Evolutionary conservation across 148 eudicot species (phyloP), one percentile per base, ranked within the genome.

Genomic region (Salicornia ramosissima): DNA sequence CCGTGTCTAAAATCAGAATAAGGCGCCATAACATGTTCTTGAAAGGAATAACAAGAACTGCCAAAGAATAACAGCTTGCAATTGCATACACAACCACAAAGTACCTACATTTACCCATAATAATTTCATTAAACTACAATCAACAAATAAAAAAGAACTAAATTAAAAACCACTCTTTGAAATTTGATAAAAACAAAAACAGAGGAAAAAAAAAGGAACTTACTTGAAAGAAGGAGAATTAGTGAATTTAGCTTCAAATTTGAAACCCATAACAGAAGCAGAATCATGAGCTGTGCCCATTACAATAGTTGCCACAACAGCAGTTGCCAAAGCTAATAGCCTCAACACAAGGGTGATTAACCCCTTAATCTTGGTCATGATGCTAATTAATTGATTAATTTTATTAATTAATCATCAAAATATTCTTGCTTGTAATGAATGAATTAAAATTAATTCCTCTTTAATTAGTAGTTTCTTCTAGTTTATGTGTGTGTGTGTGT

Each of bases 211-310:
- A 12, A 0, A n/a, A 22, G 5, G 36, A 39, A 79, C 85, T 80
- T 77, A 90, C 98, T 80, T 85, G 79, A 90, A 83, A 6, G 95
- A 77, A 0, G 96, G 96, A 26, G 96, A 78, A 71, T 90, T 71
- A 42, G 71, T 80, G 57, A 80, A 93, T 52, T 87, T 90, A 36
- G 96, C 98, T 34, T 85, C 86, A 19, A 93, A 88, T 19, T 79
- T 81, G 76, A 93, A 53, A 74, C 71, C 72, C 33, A 88, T 70
- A 15, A 93, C 81, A 1, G 78, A 62, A 14, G 94, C 82, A 22
- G 98, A 71, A 61, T 93, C 96, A 75, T 82, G 87, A 72, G 87
- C 84, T 0, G 87, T 88, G 59, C 84, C 70, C 96, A 90, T 90
- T 12, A 88, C 66, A 54, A 87, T 73, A 15, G 88, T 70, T 25